phyloP scores from a whole-genome alignment of 768 basidiomycete genomes.

The Lanmaoa rubissima region DNA sequence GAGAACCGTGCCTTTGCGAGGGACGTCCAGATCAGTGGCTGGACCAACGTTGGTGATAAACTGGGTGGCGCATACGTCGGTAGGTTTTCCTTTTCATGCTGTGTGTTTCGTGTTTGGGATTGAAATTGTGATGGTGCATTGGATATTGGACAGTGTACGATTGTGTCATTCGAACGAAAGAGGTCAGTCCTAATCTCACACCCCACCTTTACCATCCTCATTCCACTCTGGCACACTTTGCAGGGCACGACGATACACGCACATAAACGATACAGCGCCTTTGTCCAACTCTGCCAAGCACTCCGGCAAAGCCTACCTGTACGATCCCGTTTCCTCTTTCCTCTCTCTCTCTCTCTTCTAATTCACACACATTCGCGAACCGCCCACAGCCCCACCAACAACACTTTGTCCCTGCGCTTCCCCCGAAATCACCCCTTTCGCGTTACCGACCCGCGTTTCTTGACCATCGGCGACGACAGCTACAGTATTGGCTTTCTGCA shows the following conservation, averaged over 20 bases:
- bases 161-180: conserved; percentile 65
- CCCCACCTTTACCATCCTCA: not conserved
- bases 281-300: conserved; percentile 49
- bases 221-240: not conserved
- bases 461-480: conserved; percentile 54
- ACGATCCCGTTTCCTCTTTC: conserved; percentile 9
- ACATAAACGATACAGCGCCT: conserved; percentile 67
- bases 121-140: not conserved
- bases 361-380: not conserved
- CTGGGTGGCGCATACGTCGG: conserved; percentile 65
- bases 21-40: conserved; percentile 63
- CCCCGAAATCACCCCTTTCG: conserved; percentile 66
- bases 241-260: conserved; percentile 63
- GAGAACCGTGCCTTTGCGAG: conserved; percentile 57
- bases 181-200: conserved; percentile 31
- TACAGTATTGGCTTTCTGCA: conserved; percentile 65
- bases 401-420: conserved; percentile 54
- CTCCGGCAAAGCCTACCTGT: conserved; percentile 56
- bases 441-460: conserved; percentile 69
- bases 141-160: conserved; percentile 51
- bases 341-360: not conserved
- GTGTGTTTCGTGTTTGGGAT: not conserved
- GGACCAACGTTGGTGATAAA: conserved; percentile 71
- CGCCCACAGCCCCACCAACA: conserved; percentile 41
- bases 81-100: conserved; percentile 26